A percentile compares a stretch with the other conserved stretches of the same genome.
Evolutionary conservation across 2,329 filamentous ascomycete genomes (phyloP).

Genomic region (Diplocarpon mali): DNA sequence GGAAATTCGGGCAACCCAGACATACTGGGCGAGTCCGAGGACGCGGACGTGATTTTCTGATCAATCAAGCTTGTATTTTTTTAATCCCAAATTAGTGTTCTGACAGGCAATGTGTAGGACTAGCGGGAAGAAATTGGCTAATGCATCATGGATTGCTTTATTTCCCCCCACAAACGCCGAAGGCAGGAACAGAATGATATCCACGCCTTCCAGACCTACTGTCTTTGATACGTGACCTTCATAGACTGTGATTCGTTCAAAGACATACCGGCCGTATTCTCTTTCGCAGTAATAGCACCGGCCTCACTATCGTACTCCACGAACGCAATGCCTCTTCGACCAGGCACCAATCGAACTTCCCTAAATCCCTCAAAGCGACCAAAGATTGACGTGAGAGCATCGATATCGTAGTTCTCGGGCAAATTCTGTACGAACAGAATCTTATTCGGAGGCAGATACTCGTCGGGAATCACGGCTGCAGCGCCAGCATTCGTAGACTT

Average conservation of each 20-base stretch:
- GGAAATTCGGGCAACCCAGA: slow-evolving; percentile 44
- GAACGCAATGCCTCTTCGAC: slow-evolving; percentile 81
- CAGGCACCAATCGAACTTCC: slow-evolving; percentile 82
- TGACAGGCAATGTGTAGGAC: slow-evolving; percentile 20
- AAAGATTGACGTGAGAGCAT: slow-evolving; percentile 71
- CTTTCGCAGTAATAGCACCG: slow-evolving; percentile 86
- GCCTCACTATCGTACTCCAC: slow-evolving; percentile 90
- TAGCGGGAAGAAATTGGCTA: slow-evolving; percentile 16
- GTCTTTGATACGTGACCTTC: slow-evolving; percentile 93
- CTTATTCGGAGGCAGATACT: slow-evolving; percentile 95
- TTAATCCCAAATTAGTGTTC: slow-evolving; percentile 12
- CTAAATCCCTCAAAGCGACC: slow-evolving; percentile 86
- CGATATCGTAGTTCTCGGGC: slow-evolving; percentile 75
- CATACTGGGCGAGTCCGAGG: slow-evolving; percentile 63
- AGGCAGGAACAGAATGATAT: not conserved
- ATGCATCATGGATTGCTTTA: slow-evolving; percentile 9
- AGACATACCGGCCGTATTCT: slow-evolving; percentile 77
- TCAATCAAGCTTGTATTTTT: not conserved
- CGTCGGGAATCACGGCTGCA: slow-evolving; percentile 77
- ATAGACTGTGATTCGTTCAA: slow-evolving; percentile 69
- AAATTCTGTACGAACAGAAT: slow-evolving; percentile 90
- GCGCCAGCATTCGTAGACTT: slow-evolving; percentile 62
- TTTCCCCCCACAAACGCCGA: slow-evolving; percentile 3
- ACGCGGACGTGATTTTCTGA: slow-evolving; percentile 80
- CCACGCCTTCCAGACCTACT: slow-evolving; percentile 38